Percentiles rank a stretch among this genome's conserved stretches.
Evolutionary conservation across 305 asterid genomes (phyloP).

Genomic region (Fraxinus baroniana): DNA sequence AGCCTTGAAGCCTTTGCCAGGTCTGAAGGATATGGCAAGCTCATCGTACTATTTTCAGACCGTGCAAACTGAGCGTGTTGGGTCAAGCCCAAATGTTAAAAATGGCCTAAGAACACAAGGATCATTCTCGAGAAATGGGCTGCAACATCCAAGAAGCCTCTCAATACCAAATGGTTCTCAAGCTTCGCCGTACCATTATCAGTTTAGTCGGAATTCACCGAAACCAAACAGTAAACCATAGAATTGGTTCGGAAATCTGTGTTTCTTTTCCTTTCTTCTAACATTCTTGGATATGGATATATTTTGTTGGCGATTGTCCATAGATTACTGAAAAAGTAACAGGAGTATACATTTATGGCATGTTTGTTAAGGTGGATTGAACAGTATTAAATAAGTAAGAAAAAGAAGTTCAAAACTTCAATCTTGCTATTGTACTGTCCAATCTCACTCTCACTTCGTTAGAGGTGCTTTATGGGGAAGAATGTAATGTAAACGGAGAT

Average conservation of each 20-base stretch:
- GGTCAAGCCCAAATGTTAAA: conserved; percentile 57
- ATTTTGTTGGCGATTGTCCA: conserved; percentile 31
- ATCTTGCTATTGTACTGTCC: neutral
- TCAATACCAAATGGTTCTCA: conserved; percentile 63
- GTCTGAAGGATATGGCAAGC: conserved; percentile 95
- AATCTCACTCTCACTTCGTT: neutral
- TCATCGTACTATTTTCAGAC: conserved; percentile 85
- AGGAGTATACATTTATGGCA: conserved; percentile 20
- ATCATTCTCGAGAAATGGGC: conserved; percentile 61
- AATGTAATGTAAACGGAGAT: conserved; percentile 41
- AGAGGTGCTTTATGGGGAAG: conserved; percentile 20
- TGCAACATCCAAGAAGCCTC: conserved; percentile 72
- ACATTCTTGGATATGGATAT: conserved; percentile 33
- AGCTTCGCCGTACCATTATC: conserved; percentile 69
- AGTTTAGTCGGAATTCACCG: conserved; percentile 67
- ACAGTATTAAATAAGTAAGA: neutral
- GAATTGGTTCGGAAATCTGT: conserved; percentile 8
- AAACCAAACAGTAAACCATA: conserved; percentile 71
- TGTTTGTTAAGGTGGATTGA: neutral
- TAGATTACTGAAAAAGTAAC: conserved; percentile 29
- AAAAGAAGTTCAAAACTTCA: neutral
- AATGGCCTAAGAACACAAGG: conserved; percentile 50
- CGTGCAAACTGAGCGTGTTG: conserved; percentile 63
- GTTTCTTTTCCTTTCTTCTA: conserved; percentile 14
- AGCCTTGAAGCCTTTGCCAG: conserved; percentile 84